phyloP scores from a whole-genome alignment of 345 rosid genomes.

The Heritiera littoralis region DNA sequence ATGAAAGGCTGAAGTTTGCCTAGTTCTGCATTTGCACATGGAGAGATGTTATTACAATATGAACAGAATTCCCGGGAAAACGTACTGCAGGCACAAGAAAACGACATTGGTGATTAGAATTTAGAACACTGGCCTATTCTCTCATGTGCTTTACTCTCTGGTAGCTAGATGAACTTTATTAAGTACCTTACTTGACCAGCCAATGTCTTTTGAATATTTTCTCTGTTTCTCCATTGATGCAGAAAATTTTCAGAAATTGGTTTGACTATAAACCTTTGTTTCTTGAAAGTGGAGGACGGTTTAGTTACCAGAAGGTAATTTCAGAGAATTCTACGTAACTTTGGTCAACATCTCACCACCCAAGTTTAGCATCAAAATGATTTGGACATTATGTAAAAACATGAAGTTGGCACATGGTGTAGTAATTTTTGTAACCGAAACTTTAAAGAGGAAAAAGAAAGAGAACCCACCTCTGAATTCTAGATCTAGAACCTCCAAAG shows the following conservation, averaged over 20 bases:
- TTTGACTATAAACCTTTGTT: not conserved
- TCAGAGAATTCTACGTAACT: not conserved
- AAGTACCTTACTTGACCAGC: not conserved
- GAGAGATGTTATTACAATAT: not conserved
- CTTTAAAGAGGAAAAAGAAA: not conserved
- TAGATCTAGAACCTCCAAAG: slow-evolving; percentile 4
- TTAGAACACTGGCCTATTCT: not conserved
- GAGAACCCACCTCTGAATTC: not conserved
- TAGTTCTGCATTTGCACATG: not conserved
- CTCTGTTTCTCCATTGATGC: not conserved
- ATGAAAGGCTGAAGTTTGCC: not conserved
- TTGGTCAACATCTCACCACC: not conserved
- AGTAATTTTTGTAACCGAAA: not conserved
- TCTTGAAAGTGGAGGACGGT: not conserved
- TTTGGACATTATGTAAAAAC: not conserved
- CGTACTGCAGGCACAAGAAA: not conserved
- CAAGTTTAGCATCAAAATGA: not conserved
- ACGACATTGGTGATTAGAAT: not conserved
- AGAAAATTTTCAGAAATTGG: not conserved
- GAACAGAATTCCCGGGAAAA: not conserved
- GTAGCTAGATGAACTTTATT: too few relatives aligned
- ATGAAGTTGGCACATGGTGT: not conserved
- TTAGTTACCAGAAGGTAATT: not conserved
- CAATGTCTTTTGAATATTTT: not conserved
- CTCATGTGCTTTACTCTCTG: not conserved